Percentiles rank a stretch among this genome's conserved stretches.
Evolutionary conservation across 192 early-diverging fungal genomes (phyloP).

Genomic region (Mortierella alpina): DNA sequence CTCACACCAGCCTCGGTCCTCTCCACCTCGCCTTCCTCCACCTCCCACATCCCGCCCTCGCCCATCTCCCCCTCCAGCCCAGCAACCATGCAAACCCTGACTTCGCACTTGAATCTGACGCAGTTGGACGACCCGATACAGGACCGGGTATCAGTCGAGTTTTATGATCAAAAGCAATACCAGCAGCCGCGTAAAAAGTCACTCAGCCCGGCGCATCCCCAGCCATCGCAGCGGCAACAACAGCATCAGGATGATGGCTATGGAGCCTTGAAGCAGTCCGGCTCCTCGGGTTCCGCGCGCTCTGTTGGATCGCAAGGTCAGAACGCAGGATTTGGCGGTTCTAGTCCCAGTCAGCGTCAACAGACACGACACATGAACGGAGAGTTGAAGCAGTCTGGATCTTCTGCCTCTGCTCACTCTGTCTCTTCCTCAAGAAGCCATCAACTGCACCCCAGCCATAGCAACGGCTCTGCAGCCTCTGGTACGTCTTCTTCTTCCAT

Average conservation of each 20-base stretch:
- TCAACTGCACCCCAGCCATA: slow-evolving; percentile 9
- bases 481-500: slow-evolving; percentile 6
- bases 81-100: slow-evolving; percentile 13
- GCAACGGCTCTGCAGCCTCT: slow-evolving; percentile 25
- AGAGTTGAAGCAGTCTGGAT: slow-evolving; percentile 36
- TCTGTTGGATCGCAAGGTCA: slow-evolving; percentile 23
- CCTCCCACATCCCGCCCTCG: slow-evolving; percentile 7
- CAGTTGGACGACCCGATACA: slow-evolving; percentile 29
- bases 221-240: no score
- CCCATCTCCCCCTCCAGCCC: slow-evolving; percentile 44
- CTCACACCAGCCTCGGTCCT: slow-evolving; percentile 12
- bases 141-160: slow-evolving; percentile 22
- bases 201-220: not conserved
- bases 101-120: slow-evolving; percentile 22
- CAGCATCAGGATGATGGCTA: not conserved
- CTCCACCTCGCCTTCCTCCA: slow-evolving; percentile 8
- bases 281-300: slow-evolving; percentile 28
- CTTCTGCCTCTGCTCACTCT: slow-evolving; percentile 28
- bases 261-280: slow-evolving; percentile 40
- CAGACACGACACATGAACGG: slow-evolving; percentile 13
- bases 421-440: slow-evolving; percentile 15
- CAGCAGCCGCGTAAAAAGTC: slow-evolving; percentile 40
- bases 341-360: slow-evolving; percentile 1
- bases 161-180: slow-evolving; percentile 34
- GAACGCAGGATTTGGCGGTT: slow-evolving; percentile 11